These are phyloP conservation scores for Erodium texanum DNA, from an alignment of 441 rosid genomes.

Conservation along the genomic window DNA sequence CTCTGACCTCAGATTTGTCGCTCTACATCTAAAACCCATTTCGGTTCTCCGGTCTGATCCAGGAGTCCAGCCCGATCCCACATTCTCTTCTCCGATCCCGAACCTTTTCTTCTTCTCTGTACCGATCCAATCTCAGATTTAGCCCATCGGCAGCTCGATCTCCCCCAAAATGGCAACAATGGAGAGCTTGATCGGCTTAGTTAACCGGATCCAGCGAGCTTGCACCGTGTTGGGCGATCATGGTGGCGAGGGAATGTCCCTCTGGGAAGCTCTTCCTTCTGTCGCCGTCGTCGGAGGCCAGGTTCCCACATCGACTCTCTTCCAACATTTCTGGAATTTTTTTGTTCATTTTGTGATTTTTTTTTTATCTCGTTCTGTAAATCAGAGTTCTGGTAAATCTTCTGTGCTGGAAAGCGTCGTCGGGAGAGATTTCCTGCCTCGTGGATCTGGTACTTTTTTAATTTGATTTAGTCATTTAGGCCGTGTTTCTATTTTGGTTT, in stretches of 20 bases:
- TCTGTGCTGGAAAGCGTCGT: slow-evolving; percentile 94
- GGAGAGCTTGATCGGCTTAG: slow-evolving; percentile 88
- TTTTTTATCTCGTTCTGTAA: neutral
- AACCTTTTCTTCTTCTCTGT: neutral
- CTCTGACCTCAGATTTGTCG: no score
- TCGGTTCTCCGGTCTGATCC: no score
- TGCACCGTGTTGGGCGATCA: slow-evolving; percentile 93
- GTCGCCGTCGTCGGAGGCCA: slow-evolving; percentile 99
- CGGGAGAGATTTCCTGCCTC: slow-evolving; percentile 94
- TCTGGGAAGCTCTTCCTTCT: slow-evolving; percentile 99
- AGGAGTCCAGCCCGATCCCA: no score
- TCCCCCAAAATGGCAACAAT: slow-evolving; percentile 63
- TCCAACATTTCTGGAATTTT: neutral
- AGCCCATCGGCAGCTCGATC: neutral
- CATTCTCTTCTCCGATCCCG: no score
- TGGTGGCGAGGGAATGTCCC: slow-evolving; percentile 97
- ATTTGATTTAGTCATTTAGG: neutral
- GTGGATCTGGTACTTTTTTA: slow-evolving; percentile 74
- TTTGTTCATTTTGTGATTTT: neutral
- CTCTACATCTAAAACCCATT: no score
- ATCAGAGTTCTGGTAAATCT: slow-evolving; percentile 91
- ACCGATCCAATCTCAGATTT: neutral
- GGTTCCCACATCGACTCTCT: slow-evolving; percentile 28
- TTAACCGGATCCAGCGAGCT: slow-evolving; percentile 95
- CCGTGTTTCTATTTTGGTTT: neutral